Evolutionary conservation across 495 filamentous ascomycete species (phyloP).

Genomic region (Penicillium pulvis): DNA sequence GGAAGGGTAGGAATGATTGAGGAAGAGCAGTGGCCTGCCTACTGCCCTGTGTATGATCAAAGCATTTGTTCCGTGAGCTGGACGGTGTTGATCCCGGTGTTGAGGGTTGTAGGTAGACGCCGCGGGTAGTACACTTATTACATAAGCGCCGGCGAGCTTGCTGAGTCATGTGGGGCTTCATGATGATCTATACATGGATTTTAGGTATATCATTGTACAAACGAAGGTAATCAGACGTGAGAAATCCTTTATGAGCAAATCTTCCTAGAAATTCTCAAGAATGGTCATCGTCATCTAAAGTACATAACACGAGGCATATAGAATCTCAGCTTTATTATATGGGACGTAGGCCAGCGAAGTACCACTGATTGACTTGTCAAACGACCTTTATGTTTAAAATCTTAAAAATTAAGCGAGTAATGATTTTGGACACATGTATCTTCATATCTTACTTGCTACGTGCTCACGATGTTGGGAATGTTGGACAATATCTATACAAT

Average conservation of each 20-base stretch:
- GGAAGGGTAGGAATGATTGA: conserved; percentile 6
- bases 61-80: conserved; percentile 25
- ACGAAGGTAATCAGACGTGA: neutral
- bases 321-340: too few relatives aligned
- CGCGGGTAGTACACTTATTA: conserved; percentile 10
- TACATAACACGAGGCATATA: too few relatives aligned
- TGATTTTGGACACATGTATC: too few relatives aligned
- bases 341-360: too few relatives aligned
- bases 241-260: too few relatives aligned
- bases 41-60: conserved; percentile 31
- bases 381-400: too few relatives aligned
- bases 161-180: conserved; percentile 4
- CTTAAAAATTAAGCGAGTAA: too few relatives aligned
- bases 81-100: conserved; percentile 10
- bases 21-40: conserved; percentile 44
- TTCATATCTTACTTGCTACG: too few relatives aligned
- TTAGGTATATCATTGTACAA: neutral
- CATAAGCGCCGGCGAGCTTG: neutral
- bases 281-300: too few relatives aligned
- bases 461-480: neutral
- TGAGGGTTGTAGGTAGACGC: conserved; percentile 11
- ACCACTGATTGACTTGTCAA: too few relatives aligned
- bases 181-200: neutral
- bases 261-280: too few relatives aligned
- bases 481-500: neutral